Conservation (phyloP, 177 flowering plant genomes). For the Vitis hybrid region DNA sequence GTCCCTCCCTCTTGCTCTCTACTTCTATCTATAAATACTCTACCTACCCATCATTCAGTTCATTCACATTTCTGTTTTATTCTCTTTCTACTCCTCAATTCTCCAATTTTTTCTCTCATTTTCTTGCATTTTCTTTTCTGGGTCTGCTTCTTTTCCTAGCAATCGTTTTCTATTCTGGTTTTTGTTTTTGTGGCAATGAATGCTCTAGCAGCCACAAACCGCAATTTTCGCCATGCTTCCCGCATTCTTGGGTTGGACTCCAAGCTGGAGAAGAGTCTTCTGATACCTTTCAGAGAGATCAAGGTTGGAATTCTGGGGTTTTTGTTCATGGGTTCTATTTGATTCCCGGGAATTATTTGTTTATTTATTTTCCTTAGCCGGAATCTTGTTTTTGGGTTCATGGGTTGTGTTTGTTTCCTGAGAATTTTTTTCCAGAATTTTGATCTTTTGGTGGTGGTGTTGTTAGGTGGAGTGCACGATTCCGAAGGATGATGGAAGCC, state of each 20-base stretch:
- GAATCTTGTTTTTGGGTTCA: background rate
- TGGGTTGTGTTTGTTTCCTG: constrained; percentile 1
- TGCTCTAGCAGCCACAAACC: constrained; percentile 66
- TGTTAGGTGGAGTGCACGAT: constrained; percentile 80
- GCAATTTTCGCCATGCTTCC: constrained; percentile 61
- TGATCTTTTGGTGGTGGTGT: background rate
- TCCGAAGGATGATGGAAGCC: constrained; percentile 74
- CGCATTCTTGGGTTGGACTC: constrained; percentile 72
- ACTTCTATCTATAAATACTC: too few relatives aligned
- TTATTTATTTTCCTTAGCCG: too few relatives aligned
- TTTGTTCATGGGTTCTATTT: background rate
- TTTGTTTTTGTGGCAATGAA: constrained; percentile 35
- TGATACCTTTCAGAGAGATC: constrained; percentile 76
- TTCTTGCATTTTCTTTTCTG: background rate
- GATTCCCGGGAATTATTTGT: background rate
- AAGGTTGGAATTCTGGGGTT: constrained; percentile 31
- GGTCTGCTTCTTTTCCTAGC: background rate
- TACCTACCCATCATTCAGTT: too few relatives aligned
- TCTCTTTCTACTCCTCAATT: too few relatives aligned
- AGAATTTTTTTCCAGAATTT: background rate
- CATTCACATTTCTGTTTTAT: too few relatives aligned
- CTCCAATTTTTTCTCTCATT: too few relatives aligned
- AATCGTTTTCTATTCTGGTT: background rate
- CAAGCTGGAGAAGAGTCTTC: constrained; percentile 63
- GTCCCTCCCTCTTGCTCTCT: too few relatives aligned